Evolutionary conservation across 139 green algal genomes (phyloP).

Genomic region (Trebouxia sp.): DNA sequence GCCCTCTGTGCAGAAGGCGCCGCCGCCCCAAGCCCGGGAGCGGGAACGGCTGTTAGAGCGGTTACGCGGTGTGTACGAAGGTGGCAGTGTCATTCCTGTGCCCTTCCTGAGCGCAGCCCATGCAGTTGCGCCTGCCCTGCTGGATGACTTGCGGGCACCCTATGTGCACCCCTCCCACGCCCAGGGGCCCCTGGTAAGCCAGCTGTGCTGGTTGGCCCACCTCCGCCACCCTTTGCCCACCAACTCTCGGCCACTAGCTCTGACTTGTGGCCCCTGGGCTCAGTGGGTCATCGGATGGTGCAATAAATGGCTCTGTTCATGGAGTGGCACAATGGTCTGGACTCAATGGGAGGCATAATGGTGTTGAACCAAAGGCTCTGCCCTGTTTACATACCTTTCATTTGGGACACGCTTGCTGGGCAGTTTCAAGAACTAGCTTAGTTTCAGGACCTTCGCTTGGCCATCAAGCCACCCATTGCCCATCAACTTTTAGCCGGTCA

Average conservation of each 20-base stretch:
- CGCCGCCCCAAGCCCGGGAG: neutral
- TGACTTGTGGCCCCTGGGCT: neutral
- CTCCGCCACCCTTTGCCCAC: neutral
- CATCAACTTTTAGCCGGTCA: no score
- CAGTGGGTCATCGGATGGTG: neutral
- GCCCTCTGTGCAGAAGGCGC: neutral
- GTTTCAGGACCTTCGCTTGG: no score
- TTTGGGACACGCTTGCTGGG: no score
- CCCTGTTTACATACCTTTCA: no score
- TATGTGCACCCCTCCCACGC: neutral
- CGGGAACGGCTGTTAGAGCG: conserved; percentile 50
- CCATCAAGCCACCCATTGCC: no score
- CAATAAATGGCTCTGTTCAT: conserved; percentile 17
- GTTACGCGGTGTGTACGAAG: conserved; percentile 65
- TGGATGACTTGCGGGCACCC: conserved; percentile 39
- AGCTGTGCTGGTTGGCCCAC: neutral
- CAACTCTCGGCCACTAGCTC: neutral
- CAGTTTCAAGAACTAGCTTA: no score
- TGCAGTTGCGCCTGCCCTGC: conserved; percentile 66
- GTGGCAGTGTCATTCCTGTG: conserved; percentile 76
- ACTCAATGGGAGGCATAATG: no score
- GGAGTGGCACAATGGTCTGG: no score
- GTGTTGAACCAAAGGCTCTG: neutral
- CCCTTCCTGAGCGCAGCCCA: conserved; percentile 77
- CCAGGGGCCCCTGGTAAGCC: conserved; percentile 10